Evolutionary conservation across 257 asterid genomes (phyloP).

Genomic region (Datura wrightii): DNA sequence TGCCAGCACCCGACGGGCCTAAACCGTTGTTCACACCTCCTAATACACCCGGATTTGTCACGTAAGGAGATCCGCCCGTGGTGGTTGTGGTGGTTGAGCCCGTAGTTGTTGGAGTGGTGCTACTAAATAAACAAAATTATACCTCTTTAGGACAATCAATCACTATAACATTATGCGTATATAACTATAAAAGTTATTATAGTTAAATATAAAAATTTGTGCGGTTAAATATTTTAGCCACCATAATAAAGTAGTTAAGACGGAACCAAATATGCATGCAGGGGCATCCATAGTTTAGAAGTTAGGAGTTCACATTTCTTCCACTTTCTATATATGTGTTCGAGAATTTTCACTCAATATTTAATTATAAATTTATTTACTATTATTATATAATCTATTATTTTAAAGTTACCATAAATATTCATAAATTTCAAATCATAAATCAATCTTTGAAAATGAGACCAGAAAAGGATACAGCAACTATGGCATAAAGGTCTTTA

Average conservation of each 20-base stretch:
- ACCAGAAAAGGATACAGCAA: neutral
- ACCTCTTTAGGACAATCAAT: neutral
- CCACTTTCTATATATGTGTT: too few species aligned
- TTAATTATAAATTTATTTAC: too few species aligned
- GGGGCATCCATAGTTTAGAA: neutral
- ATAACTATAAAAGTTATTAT: too few species aligned
- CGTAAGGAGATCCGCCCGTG: conserved; percentile 42
- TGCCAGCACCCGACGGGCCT: conserved; percentile 60
- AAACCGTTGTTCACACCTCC: conserved; percentile 65
- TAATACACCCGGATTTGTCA: conserved; percentile 60
- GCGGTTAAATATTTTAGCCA: too few species aligned
- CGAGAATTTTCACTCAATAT: too few species aligned
- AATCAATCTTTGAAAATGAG: too few species aligned
- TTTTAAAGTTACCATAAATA: too few species aligned
- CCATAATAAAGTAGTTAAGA: too few species aligned
- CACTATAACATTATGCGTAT: neutral
- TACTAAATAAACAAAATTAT: neutral
- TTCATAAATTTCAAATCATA: too few species aligned
- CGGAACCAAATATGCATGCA: neutral
- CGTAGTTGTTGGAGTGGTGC: neutral
- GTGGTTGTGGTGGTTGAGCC: conserved; percentile 44
- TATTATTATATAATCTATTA: too few species aligned
- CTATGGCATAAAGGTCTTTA: neutral
- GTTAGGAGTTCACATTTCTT: neutral
- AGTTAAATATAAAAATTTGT: too few species aligned